These are phyloP conservation scores for Sclerotinia minor DNA, from an alignment of 2,329 filamentous ascomycete species.

Conservation along the genomic window DNA sequence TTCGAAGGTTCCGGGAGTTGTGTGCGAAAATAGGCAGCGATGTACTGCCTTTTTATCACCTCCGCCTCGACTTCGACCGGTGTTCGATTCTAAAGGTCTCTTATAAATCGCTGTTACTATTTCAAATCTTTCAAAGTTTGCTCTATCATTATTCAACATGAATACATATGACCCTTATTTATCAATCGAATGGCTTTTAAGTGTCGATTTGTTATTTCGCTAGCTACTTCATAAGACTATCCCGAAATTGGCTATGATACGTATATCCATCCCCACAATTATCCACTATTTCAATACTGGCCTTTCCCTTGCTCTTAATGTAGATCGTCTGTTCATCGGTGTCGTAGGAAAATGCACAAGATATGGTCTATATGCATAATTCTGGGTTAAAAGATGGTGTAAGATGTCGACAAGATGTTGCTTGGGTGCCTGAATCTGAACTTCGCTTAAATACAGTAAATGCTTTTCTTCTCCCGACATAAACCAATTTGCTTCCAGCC, in stretches of 20 bases:
- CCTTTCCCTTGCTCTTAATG: neutral
- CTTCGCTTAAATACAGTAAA: neutral
- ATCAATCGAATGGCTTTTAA: neutral
- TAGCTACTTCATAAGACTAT: neutral
- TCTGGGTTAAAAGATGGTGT: neutral
- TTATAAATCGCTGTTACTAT: neutral
- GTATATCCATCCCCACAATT: neutral
- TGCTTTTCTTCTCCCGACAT: neutral
- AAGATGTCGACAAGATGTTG: neutral
- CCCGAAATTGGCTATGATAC: neutral
- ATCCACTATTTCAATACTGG: neutral
- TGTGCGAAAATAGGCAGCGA: neutral
- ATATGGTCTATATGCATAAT: too few relatives aligned
- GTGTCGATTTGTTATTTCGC: neutral
- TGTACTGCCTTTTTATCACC: neutral
- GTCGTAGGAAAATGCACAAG: too few relatives aligned
- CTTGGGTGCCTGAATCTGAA: neutral
- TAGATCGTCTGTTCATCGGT: neutral
- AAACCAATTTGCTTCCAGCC: neutral
- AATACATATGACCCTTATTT: neutral
- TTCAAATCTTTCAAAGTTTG: neutral
- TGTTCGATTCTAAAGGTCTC: neutral
- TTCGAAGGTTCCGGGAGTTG: neutral
- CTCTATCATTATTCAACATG: neutral
- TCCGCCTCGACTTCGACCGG: neutral